A percentile compares a stretch with the other conserved stretches of the same genome.
Evolutionary conservation across 495 filamentous ascomycete species (phyloP).

Genomic region (Aspergillus avenaceus): DNA sequence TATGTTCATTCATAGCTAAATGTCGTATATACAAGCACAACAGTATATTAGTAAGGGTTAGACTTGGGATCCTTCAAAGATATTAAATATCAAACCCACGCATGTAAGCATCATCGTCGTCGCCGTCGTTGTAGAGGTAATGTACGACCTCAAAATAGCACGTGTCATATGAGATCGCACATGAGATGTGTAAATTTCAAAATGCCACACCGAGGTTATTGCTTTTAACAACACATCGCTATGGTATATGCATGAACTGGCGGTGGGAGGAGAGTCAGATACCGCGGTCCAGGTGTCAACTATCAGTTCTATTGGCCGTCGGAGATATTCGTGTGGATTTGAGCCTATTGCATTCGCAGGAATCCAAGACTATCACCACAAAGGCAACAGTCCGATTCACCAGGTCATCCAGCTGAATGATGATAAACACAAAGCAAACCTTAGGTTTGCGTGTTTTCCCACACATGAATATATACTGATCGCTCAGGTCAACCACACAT

Average conservation of each 20-base stretch:
- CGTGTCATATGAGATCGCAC: background rate
- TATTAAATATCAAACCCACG: background rate
- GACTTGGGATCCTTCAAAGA: background rate
- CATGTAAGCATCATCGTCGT: background rate
- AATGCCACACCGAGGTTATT: background rate
- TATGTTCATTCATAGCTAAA: background rate
- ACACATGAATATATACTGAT: background rate
- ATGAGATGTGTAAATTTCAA: background rate
- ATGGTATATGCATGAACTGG: background rate
- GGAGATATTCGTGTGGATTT: background rate
- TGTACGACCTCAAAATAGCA: background rate
- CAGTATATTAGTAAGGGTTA: background rate
- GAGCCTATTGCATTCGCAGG: background rate
- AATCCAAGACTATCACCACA: background rate
- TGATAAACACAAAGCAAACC: background rate
- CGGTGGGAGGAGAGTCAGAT: background rate
- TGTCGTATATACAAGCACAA: background rate
- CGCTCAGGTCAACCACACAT: slow-evolving; percentile 73
- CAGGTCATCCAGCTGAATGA: background rate
- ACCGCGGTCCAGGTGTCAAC: background rate
- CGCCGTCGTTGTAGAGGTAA: background rate
- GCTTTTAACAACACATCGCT: background rate
- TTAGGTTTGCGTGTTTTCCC: background rate
- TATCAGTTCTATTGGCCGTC: background rate
- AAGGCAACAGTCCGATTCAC: background rate